Percentiles rank a stretch among this genome's conserved stretches.
phyloP scores from a whole-genome alignment of 2,329 filamentous ascomycete genomes.

The Tolypocladium tropicale region DNA sequence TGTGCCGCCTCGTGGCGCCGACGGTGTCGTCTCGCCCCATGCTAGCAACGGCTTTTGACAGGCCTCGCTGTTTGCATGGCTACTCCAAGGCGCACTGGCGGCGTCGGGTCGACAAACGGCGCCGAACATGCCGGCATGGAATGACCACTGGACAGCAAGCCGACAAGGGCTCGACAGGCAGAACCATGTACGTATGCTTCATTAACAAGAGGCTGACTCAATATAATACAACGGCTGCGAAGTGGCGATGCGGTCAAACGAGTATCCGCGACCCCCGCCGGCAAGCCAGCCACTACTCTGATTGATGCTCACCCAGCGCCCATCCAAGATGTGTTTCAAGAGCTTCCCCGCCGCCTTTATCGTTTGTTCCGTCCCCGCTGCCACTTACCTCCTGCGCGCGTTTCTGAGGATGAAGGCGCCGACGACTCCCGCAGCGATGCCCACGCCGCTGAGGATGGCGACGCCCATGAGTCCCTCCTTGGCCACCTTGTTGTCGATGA shows the following conservation, averaged over 20 bases:
- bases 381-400: slow-evolving; percentile 45
- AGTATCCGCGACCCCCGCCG: background rate
- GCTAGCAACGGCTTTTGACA: background rate
- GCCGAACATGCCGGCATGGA: background rate
- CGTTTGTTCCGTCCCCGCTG: background rate
- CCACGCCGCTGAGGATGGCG: slow-evolving; percentile 87
- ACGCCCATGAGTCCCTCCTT: slow-evolving; percentile 91
- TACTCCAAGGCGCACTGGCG: too few relatives aligned
- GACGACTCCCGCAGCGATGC: slow-evolving; percentile 85
- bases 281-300: background rate
- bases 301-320: background rate
- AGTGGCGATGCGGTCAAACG: background rate
- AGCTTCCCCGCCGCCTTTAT: background rate
- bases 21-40: background rate
- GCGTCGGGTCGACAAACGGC: background rate
- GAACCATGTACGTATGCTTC: background rate
- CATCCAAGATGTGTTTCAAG: background rate
- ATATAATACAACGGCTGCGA: background rate
- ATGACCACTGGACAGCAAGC: background rate
- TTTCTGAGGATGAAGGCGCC: slow-evolving; percentile 80
- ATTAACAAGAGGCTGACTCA: background rate
- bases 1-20: background rate
- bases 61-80: background rate
- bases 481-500: slow-evolving; percentile 94
- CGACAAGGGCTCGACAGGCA: background rate